Evolutionary conservation across 2,329 filamentous ascomycete species (phyloP).

Genomic region (Anisogramma anomala): DNA sequence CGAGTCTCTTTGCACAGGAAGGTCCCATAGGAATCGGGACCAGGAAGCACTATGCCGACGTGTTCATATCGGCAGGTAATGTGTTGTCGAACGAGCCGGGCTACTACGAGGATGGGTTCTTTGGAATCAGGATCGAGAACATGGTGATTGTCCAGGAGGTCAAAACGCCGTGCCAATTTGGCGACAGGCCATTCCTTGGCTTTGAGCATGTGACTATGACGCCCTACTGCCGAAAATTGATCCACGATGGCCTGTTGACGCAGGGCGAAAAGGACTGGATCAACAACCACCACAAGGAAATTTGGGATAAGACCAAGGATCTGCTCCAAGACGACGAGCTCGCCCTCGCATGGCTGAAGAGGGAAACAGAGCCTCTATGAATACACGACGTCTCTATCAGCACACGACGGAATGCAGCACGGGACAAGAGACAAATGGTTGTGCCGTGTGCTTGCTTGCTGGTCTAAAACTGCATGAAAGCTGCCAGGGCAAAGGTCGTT

Average conservation of each 20-base stretch:
- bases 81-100: slow-evolving; percentile 94
- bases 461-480: slow-evolving; percentile 40
- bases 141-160: slow-evolving; percentile 82
- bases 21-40: slow-evolving; percentile 95
- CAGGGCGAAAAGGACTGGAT: slow-evolving; percentile 71
- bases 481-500: slow-evolving; percentile 60
- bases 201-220: slow-evolving; percentile 98
- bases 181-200: slow-evolving; percentile 84
- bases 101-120: slow-evolving; percentile 91
- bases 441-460: no score
- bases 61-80: slow-evolving; percentile 80
- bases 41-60: slow-evolving; percentile 80
- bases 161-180: slow-evolving; percentile 78
- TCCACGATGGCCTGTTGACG: slow-evolving; percentile 63
- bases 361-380: slow-evolving; percentile 61
- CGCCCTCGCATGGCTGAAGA: slow-evolving; percentile 69
- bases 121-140: slow-evolving; percentile 94
- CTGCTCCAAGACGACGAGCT: slow-evolving; percentile 64
- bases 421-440: neutral
- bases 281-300: slow-evolving; percentile 72
- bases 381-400: neutral
- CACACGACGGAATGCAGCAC: neutral
- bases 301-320: slow-evolving; percentile 67
- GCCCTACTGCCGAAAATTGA: slow-evolving; percentile 81
- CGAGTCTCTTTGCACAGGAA: slow-evolving; percentile 33